A percentile compares a stretch with the other conserved stretches of the same genome.
These are phyloP conservation scores for Suillus subaureus DNA, from an alignment of 768 basidiomycete species.

Conservation along the genomic window DNA sequence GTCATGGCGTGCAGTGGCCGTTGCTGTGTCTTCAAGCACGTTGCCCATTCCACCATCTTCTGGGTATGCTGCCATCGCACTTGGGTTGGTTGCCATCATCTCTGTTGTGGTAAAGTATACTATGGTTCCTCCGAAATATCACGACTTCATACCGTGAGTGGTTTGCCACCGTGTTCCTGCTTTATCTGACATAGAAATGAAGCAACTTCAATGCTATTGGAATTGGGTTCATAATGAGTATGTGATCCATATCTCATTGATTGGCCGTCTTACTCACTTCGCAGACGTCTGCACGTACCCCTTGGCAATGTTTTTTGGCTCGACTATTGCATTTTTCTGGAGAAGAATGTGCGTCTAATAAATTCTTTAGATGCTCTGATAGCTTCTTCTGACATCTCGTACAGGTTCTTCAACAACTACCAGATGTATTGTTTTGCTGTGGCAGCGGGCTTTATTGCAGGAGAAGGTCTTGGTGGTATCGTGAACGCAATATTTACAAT, in stretches of 20 bases:
- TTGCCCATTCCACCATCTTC: slow-evolving; percentile 51
- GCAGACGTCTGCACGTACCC: slow-evolving; percentile 15
- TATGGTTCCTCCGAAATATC: slow-evolving; percentile 26
- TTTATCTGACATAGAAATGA: background rate
- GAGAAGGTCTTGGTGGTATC: slow-evolving; percentile 38
- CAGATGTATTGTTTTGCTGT: slow-evolving; percentile 35
- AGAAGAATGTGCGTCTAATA: slow-evolving; percentile 12
- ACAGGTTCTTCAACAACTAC: slow-evolving; percentile 12
- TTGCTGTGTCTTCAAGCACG: slow-evolving; percentile 25
- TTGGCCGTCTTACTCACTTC: background rate
- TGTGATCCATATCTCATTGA: background rate
- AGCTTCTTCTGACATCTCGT: background rate
- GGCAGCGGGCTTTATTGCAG: slow-evolving; percentile 40
- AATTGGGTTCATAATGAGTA: slow-evolving; percentile 20
- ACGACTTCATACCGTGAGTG: slow-evolving; percentile 23
- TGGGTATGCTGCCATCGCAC: slow-evolving; percentile 58
- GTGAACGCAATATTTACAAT: slow-evolving; percentile 31
- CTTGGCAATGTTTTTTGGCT: slow-evolving; percentile 16
- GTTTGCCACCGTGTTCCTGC: background rate
- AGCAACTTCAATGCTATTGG: slow-evolving; percentile 32
- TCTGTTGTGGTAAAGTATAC: slow-evolving; percentile 44
- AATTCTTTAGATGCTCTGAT: background rate
- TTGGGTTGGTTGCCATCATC: slow-evolving; percentile 46
- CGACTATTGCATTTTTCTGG: slow-evolving; percentile 15
- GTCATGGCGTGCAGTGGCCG: slow-evolving; percentile 17